Conservation (phyloP, 805 yeast genomes). For the Candida hungchunana region DNA sequence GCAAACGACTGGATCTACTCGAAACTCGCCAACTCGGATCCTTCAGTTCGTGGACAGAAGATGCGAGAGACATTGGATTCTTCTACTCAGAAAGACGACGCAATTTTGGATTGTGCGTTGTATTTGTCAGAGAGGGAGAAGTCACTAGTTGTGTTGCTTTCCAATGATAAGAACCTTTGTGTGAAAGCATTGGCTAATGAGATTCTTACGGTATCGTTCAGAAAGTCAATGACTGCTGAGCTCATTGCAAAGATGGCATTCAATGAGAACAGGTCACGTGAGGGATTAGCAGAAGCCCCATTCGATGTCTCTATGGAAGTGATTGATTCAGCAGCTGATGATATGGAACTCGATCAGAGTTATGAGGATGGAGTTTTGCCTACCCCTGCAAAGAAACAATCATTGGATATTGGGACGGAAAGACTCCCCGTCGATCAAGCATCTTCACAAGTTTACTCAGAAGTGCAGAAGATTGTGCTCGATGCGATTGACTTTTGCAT, state of each 20-base stretch:
- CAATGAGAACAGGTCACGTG: conserved; percentile 33
- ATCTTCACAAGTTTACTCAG: conserved; percentile 32
- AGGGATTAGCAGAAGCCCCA: too few species aligned
- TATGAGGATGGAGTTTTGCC: neutral
- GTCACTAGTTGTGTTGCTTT: conserved; percentile 54
- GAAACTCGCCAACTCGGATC: conserved; percentile 46
- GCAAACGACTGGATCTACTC: conserved; percentile 78
- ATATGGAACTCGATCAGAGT: neutral
- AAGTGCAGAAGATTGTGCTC: conserved; percentile 36
- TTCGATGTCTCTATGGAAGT: too few species aligned
- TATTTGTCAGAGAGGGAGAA: conserved; percentile 43
- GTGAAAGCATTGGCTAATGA: conserved; percentile 67
- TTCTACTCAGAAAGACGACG: conserved; percentile 59
- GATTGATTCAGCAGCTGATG: neutral
- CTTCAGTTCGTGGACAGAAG: conserved; percentile 62
- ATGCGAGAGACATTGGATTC: conserved; percentile 47
- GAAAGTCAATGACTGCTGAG: conserved; percentile 42
- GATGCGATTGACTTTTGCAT: conserved; percentile 50
- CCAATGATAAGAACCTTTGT: conserved; percentile 84
- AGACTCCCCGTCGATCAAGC: conserved; percentile 12
- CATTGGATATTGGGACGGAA: neutral
- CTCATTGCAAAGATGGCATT: conserved; percentile 39
- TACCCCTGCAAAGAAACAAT: neutral
- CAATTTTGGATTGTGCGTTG: conserved; percentile 81
- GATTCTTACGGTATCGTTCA: conserved; percentile 53